Evolutionary conservation across 1,139 yeast genomes (phyloP).

Genomic region (Kurtzmaniella quercitrusa): DNA sequence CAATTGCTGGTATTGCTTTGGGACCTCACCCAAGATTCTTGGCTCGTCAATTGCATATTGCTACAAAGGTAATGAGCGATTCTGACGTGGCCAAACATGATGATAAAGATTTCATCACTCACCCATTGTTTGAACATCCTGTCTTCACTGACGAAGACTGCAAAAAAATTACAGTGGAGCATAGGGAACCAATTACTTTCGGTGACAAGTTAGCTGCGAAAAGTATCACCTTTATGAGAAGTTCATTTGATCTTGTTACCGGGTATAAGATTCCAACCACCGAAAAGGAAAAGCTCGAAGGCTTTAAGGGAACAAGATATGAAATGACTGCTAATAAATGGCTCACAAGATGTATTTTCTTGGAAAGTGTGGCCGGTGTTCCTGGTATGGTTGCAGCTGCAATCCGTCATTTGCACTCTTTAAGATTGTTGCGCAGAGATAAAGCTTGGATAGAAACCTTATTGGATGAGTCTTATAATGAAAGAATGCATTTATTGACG

Average conservation of each 20-base stretch:
- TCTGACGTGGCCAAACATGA: constrained; percentile 23
- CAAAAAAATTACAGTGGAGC: constrained; percentile 45
- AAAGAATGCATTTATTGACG: constrained; percentile 72
- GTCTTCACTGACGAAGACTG: constrained; percentile 43
- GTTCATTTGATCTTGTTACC: constrained; percentile 56
- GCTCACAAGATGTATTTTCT: constrained; percentile 64
- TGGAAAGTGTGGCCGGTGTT: constrained; percentile 74
- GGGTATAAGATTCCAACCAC: constrained; percentile 57
- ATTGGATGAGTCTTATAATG: constrained; percentile 75
- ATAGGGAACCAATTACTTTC: constrained; percentile 44
- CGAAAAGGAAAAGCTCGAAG: constrained; percentile 26
- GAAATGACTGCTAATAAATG: constrained; percentile 63
- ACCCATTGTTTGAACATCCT: constrained; percentile 58
- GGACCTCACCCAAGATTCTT: constrained; percentile 1
- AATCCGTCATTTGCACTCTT: constrained; percentile 59
- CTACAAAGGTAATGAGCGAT: constrained; percentile 26
- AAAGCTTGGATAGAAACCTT: constrained; percentile 76
- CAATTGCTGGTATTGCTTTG: not conserved
- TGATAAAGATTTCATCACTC: constrained; percentile 31
- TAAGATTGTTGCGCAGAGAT: constrained; percentile 60
- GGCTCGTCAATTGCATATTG: constrained; percentile 17
- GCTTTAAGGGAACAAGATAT: constrained; percentile 44
- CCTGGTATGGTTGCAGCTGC: constrained; percentile 79
- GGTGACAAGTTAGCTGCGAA: constrained; percentile 53
- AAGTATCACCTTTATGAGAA: constrained; percentile 43